Base-by-base conservation (phyloP, 176 grass and related monocot species). In the Rhynchospora breviuscula region DNA sequence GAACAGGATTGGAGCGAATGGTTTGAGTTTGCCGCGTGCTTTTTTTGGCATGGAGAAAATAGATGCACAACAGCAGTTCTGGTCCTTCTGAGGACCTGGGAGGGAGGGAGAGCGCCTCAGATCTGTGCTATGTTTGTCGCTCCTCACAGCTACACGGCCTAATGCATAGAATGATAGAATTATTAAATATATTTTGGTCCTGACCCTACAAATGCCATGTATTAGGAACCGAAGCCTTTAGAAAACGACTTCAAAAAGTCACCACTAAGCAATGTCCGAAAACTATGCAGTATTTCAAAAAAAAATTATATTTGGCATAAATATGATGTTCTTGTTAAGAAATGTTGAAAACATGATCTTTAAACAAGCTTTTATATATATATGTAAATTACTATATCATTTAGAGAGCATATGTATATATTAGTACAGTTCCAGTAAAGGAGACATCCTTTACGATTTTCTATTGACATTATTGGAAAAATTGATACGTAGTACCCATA, bases 51-150 rank as follows among this genome's bases (percentile, higher is more conserved):
- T 81, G 31, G 78, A 79, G 76, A 51, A 80, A 62, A 43, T 59
- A 43, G 29, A 15, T 31, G 13, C 8, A 15, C 11, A 43, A 79
- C 76, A 79, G 23, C 76, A 79, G 23, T 79, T 46, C 15, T 61
- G 73, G 52, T 22, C 17, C 18, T 69, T 69, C 66, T 48, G 51
- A 26, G 45, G 53, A 63, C 2, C 35, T 40, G 35, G 35, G 26
- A 29, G 26, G 1, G 26, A 29, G 22, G 13, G 21, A 78, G 26
- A 21, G 78, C 12, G 35, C 35, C 35, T 40, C 35, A 40, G 35
- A 0, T 81, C 9, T 49, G 44, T 81, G 79, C 79, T 66, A 65
- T 81, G 79, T 81, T 81, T 19, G 40, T 81, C 57, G 62, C 78
- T 15, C 78, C 31, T 81, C 29, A 46, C 8, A n/a, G n/a, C 65